Conservation (phyloP, 495 filamentous ascomycete genomes). For the Elasticomyces elasticus region DNA sequence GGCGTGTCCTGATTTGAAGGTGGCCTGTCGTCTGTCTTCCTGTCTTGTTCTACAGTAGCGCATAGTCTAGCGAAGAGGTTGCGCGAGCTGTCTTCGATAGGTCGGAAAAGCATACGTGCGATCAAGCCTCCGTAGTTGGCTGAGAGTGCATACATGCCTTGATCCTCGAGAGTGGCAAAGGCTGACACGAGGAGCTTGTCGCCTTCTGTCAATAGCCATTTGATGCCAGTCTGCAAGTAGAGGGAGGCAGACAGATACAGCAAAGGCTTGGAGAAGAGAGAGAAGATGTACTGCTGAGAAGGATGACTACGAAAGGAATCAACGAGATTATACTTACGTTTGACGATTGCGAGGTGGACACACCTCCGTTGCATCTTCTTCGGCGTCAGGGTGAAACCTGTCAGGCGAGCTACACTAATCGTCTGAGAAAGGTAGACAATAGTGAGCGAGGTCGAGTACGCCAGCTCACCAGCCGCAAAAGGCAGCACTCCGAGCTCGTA, state of each 20-base stretch:
- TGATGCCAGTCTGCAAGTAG: conserved; percentile 77
- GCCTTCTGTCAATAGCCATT: conserved; percentile 87
- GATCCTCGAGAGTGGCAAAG: conserved; percentile 63
- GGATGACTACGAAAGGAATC: conserved; percentile 22
- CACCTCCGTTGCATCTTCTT: conserved; percentile 42
- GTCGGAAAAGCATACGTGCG: conserved; percentile 86
- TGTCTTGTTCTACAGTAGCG: conserved; percentile 6
- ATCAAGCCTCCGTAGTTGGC: conserved; percentile 89
- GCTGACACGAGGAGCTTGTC: conserved; percentile 77
- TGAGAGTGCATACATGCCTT: conserved; percentile 89
- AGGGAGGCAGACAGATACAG: conserved; percentile 61
- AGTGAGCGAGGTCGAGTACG: conserved; percentile 58
- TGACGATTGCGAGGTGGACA: conserved; percentile 8
- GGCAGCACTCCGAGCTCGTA: conserved; percentile 63
- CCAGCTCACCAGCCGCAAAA: conserved; percentile 80
- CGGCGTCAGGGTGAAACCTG: conserved; percentile 31
- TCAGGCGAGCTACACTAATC: conserved; percentile 14
- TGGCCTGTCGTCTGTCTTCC: background rate
- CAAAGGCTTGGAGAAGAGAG: conserved; percentile 57
- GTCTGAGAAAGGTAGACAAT: conserved; percentile 46
- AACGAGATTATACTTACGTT: conserved; percentile 13
- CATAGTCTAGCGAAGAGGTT: conserved; percentile 71
- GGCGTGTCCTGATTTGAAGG: background rate
- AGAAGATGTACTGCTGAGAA: conserved; percentile 41
- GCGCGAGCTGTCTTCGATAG: conserved; percentile 83